phyloP scores from a whole-genome alignment of 1,284 basidiomycete genomes.

The Fomes fomentarius region DNA sequence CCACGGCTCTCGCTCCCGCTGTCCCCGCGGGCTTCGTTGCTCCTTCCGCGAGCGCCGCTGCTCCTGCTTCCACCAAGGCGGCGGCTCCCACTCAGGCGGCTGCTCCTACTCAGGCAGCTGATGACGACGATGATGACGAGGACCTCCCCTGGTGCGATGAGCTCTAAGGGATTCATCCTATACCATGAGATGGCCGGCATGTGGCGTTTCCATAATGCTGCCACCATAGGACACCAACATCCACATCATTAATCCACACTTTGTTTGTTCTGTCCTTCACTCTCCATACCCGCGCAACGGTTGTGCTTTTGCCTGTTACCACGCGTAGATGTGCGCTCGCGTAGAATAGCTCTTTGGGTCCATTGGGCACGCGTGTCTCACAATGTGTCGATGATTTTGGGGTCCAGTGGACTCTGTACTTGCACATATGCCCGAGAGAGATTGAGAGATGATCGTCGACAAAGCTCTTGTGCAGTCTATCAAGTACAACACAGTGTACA shows the following conservation, averaged over 20 bases:
- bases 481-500: neutral
- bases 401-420: constrained; percentile 12
- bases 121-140: constrained; percentile 46
- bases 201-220: too few species aligned
- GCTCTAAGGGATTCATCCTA: constrained; percentile 25
- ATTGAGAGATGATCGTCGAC: neutral
- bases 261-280: constrained; percentile 12
- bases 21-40: constrained; percentile 37
- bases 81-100: constrained; percentile 2
- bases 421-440: neutral
- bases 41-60: constrained; percentile 35
- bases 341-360: constrained; percentile 24
- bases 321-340: constrained; percentile 13
- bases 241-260: neutral
- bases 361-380: constrained; percentile 12
- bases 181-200: too few species aligned
- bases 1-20: constrained; percentile 42
- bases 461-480: neutral
- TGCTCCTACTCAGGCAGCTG: constrained; percentile 22
- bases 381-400: constrained; percentile 17
- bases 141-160: constrained; percentile 65
- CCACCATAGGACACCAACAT: neutral
- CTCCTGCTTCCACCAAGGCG: constrained; percentile 27
- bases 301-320: constrained; percentile 11
- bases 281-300: constrained; percentile 17